These are phyloP conservation scores for Thelonectria rubi DNA, from an alignment of 2,329 filamentous ascomycete species.

Conservation along the genomic window DNA sequence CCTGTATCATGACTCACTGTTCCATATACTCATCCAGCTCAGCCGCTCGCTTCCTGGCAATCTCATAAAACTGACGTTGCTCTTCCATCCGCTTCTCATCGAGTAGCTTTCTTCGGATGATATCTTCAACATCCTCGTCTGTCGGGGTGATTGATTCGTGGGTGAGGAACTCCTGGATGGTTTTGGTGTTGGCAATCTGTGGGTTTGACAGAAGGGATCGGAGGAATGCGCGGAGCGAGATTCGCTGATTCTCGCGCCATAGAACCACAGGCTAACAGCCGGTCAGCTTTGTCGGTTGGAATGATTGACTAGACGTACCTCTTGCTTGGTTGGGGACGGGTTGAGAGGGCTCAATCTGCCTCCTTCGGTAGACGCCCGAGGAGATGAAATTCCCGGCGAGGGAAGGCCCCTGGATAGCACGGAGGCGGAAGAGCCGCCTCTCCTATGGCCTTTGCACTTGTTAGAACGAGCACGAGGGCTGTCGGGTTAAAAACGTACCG, in stretches of 20 bases:
- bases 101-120: constrained; percentile 79
- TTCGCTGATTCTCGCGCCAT: constrained; percentile 87
- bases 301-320: constrained; percentile 34
- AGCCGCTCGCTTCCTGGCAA: constrained; percentile 86
- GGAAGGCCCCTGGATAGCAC: constrained; percentile 44
- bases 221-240: constrained; percentile 91
- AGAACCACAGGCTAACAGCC: constrained; percentile 63
- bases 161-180: constrained; percentile 86
- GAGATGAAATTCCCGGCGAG: constrained; percentile 43
- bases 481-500: constrained; percentile 17
- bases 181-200: constrained; percentile 81
- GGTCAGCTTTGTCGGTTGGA: constrained; percentile 37
- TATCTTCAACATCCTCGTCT: constrained; percentile 86
- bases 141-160: constrained; percentile 75
- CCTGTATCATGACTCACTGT: constrained; percentile 63
- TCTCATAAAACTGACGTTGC: constrained; percentile 94
- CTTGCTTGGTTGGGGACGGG: constrained; percentile 36
- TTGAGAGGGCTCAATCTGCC: constrained; percentile 42
- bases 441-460: constrained; percentile 35
- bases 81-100: constrained; percentile 91
- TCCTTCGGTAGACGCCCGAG: constrained; percentile 46
- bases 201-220: constrained; percentile 85
- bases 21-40: constrained; percentile 99
- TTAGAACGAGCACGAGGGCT: constrained; percentile 16
- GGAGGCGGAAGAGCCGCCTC: constrained; percentile 43